phyloP scores from a whole-genome alignment of 441 rosid genomes.

The Macaranga tanarius region DNA sequence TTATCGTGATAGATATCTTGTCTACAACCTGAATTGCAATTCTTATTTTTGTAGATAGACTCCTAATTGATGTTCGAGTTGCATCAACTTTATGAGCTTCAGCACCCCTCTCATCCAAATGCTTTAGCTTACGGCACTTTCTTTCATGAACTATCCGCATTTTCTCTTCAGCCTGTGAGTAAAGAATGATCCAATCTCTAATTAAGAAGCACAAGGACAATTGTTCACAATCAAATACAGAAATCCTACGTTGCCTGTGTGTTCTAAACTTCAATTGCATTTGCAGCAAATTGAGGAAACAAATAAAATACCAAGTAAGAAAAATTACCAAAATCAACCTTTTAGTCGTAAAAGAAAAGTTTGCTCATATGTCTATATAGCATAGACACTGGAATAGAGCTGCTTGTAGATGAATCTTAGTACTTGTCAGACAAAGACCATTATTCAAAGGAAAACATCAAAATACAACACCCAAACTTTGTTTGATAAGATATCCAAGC shows the following conservation, averaged over 20 bases:
- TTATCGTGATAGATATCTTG: conserved; percentile 75
- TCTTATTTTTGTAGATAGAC: conserved; percentile 74
- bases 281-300: neutral
- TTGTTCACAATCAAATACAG: neutral
- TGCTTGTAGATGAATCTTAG: neutral
- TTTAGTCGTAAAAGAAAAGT: neutral
- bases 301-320: neutral
- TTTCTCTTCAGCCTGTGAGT: conserved; percentile 80
- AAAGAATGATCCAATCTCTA: conserved; percentile 10
- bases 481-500: too few relatives aligned
- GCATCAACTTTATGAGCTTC: conserved; percentile 64
- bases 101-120: conserved; percentile 75
- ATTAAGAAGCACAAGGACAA: conserved; percentile 9
- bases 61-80: conserved; percentile 52
- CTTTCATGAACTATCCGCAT: conserved; percentile 73
- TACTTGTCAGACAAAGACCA: neutral
- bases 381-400: neutral
- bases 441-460: neutral
- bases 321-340: neutral
- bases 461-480: neutral
- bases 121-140: conserved; percentile 69
- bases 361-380: neutral
- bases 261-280: neutral
- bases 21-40: conserved; percentile 89
- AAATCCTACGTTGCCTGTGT: neutral